phyloP scores from a whole-genome alignment of 345 rosid genomes.

The Excoecaria cochinchinensis region DNA sequence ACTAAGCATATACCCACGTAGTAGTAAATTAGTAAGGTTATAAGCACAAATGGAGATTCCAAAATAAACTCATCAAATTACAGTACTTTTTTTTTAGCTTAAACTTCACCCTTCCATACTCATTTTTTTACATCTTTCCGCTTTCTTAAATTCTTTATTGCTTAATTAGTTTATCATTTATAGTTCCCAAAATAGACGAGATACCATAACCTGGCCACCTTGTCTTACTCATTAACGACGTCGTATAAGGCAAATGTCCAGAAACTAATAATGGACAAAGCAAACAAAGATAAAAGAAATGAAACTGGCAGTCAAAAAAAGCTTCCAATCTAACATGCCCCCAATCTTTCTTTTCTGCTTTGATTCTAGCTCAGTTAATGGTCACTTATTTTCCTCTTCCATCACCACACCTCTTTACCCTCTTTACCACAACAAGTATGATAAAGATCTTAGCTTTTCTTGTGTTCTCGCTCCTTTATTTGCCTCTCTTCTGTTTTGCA shows the following conservation, averaged over 20 bases:
- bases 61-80: not conserved
- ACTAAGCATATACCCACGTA: not conserved
- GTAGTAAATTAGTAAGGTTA: not conserved
- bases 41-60: not conserved
- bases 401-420: slow-evolving; percentile 12
- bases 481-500: slow-evolving; percentile 15
- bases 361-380: slow-evolving; percentile 34
- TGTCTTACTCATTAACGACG: not conserved
- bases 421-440: not conserved
- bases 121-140: not conserved
- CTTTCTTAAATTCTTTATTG: not conserved
- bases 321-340: not conserved
- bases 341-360: not conserved
- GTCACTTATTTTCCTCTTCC: slow-evolving; percentile 18
- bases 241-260: not conserved
- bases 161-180: not conserved
- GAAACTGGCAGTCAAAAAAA: not conserved
- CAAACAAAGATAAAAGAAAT: not conserved
- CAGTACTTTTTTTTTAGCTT: not conserved
- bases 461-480: not conserved
- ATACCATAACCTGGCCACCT: not conserved
- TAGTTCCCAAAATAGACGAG: not conserved
- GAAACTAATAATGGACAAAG: not conserved
- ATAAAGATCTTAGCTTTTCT: slow-evolving; percentile 35
- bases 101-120: not conserved